Evolutionary conservation across 192 early-diverging fungal genomes (phyloP), one percentile per base, ranked within the genome.

Genomic region (Backusella tuberculispora): DNA sequence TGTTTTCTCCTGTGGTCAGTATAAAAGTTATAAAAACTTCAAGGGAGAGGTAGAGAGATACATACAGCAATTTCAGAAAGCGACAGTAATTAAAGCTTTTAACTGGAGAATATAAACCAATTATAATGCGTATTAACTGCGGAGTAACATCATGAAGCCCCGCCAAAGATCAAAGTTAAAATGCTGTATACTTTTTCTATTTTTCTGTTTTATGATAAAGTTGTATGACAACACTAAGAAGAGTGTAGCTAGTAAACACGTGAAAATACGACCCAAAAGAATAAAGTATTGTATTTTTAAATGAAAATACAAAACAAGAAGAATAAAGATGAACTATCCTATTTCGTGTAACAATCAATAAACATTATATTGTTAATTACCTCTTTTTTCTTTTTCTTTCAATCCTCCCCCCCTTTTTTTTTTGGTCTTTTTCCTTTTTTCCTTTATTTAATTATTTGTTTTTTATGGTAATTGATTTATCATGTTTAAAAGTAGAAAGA

Each of bases 401-500:
- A 13, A 56, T 10, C n/a, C 12, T 50, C n/a, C 12, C 24, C 53
- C 26, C 53, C 53, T 26, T 60, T 60, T 60, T 60, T 43, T 43
- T 60, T 60, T 60, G 29, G 29, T 7, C 9, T 13, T 60, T 24
- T 60, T 24, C 53, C 21, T 60, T 14, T 60, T 60, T 60, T 8
- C 53, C 53, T 26, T 60, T 60, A 34, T 34, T 60, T 60, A 24
- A 5, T 60, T 12, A 9, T 60, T 60, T 12, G 13, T 60, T 26
- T 26, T 60, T 26, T 26, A 60, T 21, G 53, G 10, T 24, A 60
- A 60, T 34, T 34, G 29, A 60, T 60, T 5, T 19, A 60, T 8
- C 12, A 72, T 72, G 71, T 72, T 72, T 43, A 72, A 72, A 63
- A 72, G 71, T 53, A 72, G 53, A 72, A 53, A 41, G 42, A 72